Conservation (phyloP, 257 asterid species). For the Linderniella brevidens region DNA sequence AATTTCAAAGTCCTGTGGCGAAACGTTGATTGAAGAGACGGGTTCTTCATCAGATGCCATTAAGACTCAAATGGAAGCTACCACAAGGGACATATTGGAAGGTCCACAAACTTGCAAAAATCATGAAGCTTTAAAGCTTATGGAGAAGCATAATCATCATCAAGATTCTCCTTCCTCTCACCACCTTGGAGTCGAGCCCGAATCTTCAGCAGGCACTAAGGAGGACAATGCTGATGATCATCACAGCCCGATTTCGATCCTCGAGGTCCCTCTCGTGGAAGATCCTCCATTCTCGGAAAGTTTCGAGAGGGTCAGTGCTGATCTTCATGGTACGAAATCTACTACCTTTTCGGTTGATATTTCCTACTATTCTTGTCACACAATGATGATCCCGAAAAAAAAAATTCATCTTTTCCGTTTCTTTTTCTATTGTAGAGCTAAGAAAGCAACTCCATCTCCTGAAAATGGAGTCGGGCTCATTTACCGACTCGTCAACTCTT, state of each 20-base stretch:
- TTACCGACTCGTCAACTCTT: constrained; percentile 15
- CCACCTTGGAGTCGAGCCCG: constrained; percentile 25
- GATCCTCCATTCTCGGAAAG: constrained; percentile 35
- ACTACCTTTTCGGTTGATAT: not conserved
- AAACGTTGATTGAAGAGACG: constrained; percentile 12
- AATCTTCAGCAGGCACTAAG: constrained; percentile 41
- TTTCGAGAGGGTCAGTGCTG: constrained; percentile 41
- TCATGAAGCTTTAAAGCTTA: constrained; percentile 6
- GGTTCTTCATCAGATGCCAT: constrained; percentile 26
- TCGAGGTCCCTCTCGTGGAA: constrained; percentile 30
- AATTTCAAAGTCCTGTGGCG: constrained; percentile 21
- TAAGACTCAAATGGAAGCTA: constrained; percentile 26
- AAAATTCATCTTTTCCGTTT: not conserved
- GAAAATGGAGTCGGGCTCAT: constrained; percentile 55
- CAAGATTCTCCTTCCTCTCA: no score
- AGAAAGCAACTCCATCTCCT: constrained; percentile 79
- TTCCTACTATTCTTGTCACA: not conserved
- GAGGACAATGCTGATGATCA: constrained; percentile 26
- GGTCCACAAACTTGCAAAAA: constrained; percentile 11
- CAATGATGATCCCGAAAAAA: no score
- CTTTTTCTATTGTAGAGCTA: constrained; percentile 28
- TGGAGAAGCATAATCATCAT: no score
- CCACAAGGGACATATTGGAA: constrained; percentile 13
- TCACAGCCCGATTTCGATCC: constrained; percentile 54
- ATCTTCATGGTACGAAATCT: constrained; percentile 38